Evolutionary conservation across 495 filamentous ascomycete species (phyloP), one percentile per base, ranked within the genome.

Genomic region (Aspergillus cristatus): DNA sequence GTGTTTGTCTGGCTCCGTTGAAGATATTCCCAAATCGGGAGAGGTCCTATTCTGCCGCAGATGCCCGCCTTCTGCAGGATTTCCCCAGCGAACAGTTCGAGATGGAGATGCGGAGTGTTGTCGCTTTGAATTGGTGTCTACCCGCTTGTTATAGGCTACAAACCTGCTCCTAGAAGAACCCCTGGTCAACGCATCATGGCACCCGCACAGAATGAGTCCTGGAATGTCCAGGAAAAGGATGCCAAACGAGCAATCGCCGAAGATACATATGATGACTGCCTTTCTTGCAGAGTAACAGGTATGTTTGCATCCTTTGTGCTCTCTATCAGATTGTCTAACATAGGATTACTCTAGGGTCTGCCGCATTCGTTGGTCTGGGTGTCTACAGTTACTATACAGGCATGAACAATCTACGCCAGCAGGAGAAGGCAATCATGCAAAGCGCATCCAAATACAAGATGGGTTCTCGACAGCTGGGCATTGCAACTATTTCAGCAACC

Each of bases 291-390:
- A 55, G 51, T 86, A 8, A 74, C 78, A 26, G 83, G 83, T 86
- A 46, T 68, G n/a, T n/a, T n/a, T n/a, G n/a, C n/a, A n/a, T n/a
- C n/a, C n/a, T n/a, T n/a, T n/a, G n/a, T 50, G 15, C 4, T 18
- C 5, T 18, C 7, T 37, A 15, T 30, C 8, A 18, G 16, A 3
- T 14, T 32, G 14, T 3, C n/a, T 34, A 31, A 13, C 30, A 32
- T 46, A 18, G 16, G 3, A 3, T 2, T 32, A 13, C 14, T 20
- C 4, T 42, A 93, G 90, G 90, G 14, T 78, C 80, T 37, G 74
- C 79, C 22, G 88, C 84, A 12, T 94, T 96, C 46, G 67, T 91
- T 31, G 89, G 88, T n/a, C 78, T 96, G 33, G 90, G 85, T 11
- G 76, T 74, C 5, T 97, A 94, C 67, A 88, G 78, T 53, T 94